Conservation (phyloP, 2,329 filamentous ascomycete genomes). For the Neospermospora avenae region DNA sequence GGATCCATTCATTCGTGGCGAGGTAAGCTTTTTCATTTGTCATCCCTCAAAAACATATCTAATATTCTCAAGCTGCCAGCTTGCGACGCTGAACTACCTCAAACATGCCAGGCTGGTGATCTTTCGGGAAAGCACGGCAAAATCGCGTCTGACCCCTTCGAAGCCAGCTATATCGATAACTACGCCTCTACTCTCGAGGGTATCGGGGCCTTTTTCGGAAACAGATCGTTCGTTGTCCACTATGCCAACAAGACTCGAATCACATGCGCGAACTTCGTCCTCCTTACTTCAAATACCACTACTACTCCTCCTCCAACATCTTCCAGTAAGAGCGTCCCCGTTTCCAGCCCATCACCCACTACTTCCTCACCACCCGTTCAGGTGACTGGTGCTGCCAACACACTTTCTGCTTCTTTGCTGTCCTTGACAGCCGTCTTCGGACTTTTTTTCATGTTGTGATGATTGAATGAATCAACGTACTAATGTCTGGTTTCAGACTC, state of each 20-base stretch:
- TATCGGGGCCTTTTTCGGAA: slow-evolving; percentile 57
- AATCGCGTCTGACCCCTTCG: slow-evolving; percentile 50
- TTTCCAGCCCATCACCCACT: not conserved
- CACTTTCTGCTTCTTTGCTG: not conserved
- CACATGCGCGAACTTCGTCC: slow-evolving; percentile 59
- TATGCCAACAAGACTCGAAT: slow-evolving; percentile 62
- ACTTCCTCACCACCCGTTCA: not conserved
- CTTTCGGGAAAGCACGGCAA: slow-evolving; percentile 70
- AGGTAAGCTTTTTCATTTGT: slow-evolving; percentile 22
- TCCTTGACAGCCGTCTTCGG: slow-evolving; percentile 6
- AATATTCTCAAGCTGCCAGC: slow-evolving; percentile 45
- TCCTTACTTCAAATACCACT: slow-evolving; percentile 11
- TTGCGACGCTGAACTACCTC: slow-evolving; percentile 55
- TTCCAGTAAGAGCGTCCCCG: not conserved
- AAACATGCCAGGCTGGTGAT: slow-evolving; percentile 74
- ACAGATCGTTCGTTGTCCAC: slow-evolving; percentile 63
- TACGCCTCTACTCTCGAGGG: slow-evolving; percentile 54
- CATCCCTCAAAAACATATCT: not conserved
- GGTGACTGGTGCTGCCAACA: not conserved
- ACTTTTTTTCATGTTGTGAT: slow-evolving; percentile 10
- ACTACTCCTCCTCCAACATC: not conserved
- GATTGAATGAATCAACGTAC: not conserved
- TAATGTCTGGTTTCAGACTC: no score
- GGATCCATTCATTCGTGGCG: slow-evolving; percentile 64
- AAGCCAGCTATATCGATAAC: slow-evolving; percentile 50